phyloP scores from a whole-genome alignment of 257 asterid genomes.

The Solanum chmielewskii region DNA sequence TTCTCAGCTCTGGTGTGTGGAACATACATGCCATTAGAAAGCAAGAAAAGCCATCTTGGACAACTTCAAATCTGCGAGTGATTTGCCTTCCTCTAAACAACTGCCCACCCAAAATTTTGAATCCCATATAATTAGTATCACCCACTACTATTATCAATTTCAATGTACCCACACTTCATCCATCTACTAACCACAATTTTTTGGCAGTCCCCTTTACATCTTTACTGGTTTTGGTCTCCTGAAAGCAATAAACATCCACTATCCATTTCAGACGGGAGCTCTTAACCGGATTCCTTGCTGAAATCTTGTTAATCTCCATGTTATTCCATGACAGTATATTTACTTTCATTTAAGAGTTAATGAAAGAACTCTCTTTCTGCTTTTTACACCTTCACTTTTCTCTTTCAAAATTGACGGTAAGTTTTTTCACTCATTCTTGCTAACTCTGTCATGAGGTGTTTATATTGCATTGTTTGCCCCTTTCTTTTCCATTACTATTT shows the following conservation, averaged over 20 bases:
- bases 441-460: not conserved
- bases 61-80: not conserved
- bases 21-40: not conserved
- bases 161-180: not conserved
- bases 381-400: not conserved
- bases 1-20: not conserved
- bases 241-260: not conserved
- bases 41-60: not conserved
- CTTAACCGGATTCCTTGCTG: not conserved
- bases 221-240: not conserved
- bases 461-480: not conserved
- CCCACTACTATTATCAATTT: not conserved
- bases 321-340: not conserved
- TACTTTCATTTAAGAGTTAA: not conserved
- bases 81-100: not conserved
- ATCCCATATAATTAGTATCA: not conserved
- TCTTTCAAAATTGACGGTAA: not conserved
- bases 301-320: not conserved
- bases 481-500: not conserved
- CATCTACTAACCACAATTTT: not conserved
- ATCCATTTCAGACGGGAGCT: not conserved
- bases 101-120: not conserved
- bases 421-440: not conserved
- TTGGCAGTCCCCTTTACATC: not conserved
- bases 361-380: not conserved